Evolutionary conservation across 164 flowering plant species (phyloP).

Genomic region (Magnolia changhungtana): DNA sequence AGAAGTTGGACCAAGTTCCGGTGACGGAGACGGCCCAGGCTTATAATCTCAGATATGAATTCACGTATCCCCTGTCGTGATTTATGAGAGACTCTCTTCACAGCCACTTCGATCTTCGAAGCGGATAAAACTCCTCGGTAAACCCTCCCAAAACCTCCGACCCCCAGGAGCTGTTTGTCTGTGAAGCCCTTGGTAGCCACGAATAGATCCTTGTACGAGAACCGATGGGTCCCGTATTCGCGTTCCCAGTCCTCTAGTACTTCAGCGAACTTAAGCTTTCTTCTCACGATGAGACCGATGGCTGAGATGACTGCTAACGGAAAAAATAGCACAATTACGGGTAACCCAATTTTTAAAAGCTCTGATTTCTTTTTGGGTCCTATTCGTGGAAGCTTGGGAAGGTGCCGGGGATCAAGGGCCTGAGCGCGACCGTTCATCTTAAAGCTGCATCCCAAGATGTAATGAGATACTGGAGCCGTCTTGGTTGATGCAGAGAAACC

Average conservation of each 20-base stretch:
- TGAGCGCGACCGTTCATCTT: slow-evolving; percentile 12
- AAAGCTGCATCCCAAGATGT: slow-evolving; percentile 22
- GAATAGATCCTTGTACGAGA: slow-evolving; percentile 13
- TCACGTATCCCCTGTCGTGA: slow-evolving; percentile 40
- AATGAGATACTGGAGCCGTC: slow-evolving; percentile 1
- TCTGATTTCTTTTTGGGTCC: not conserved
- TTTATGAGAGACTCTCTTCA: slow-evolving; percentile 27
- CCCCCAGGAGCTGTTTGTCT: slow-evolving; percentile 12
- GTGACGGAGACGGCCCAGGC: slow-evolving; percentile 21
- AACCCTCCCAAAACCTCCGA: slow-evolving; percentile 27
- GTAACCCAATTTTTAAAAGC: slow-evolving; percentile 3
- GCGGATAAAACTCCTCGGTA: slow-evolving; percentile 30
- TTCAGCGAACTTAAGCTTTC: slow-evolving; percentile 12
- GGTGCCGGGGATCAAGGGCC: slow-evolving; percentile 3
- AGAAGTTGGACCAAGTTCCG: slow-evolving; percentile 15
- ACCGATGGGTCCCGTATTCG: slow-evolving; percentile 12
- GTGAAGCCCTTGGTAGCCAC: slow-evolving; percentile 13
- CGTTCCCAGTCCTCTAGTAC: slow-evolving; percentile 3
- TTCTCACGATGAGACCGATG: slow-evolving; percentile 2
- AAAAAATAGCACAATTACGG: not conserved
- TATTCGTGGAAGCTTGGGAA: slow-evolving; percentile 11
- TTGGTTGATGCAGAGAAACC: slow-evolving; percentile 17
- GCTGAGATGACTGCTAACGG: not conserved
- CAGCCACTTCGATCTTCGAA: slow-evolving; percentile 8
- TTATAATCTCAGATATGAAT: slow-evolving; percentile 26